Conservation (phyloP, 2,329 filamentous ascomycete species). For the Diplodia sapinea region DNA sequence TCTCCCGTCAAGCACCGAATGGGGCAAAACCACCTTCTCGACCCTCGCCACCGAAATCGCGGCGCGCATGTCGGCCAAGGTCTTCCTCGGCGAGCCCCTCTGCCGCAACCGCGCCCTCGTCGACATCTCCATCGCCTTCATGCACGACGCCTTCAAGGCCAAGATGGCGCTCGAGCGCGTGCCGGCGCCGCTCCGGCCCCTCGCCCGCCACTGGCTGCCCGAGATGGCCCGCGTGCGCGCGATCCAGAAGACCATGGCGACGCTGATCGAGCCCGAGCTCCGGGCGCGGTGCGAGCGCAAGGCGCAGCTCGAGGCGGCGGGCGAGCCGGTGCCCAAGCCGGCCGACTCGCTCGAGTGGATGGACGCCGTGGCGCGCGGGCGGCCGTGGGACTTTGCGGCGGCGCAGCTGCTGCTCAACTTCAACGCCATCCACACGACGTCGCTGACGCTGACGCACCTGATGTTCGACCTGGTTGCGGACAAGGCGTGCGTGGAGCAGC, state of each 20-base stretch:
- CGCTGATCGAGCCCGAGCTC: constrained; percentile 46
- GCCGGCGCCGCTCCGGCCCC: constrained; percentile 44
- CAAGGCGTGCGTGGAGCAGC: constrained; percentile 37
- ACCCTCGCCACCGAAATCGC: constrained; percentile 43
- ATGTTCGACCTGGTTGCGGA: constrained; percentile 37
- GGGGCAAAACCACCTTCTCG: constrained; percentile 35
- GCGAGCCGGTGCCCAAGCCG: constrained; percentile 36
- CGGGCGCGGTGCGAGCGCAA: constrained; percentile 35
- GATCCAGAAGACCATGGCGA: constrained; percentile 41
- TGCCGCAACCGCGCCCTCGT: constrained; percentile 51
- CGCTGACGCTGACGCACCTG: constrained; percentile 37
- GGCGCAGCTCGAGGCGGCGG: constrained; percentile 33
- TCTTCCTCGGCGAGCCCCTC: constrained; percentile 49
- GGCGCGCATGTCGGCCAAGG: constrained; percentile 48
- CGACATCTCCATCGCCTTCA: constrained; percentile 43
- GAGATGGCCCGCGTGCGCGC: constrained; percentile 42
- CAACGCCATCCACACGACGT: constrained; percentile 37
- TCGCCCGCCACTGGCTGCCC: constrained; percentile 44
- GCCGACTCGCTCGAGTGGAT: constrained; percentile 38
- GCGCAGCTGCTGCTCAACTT: constrained; percentile 34
- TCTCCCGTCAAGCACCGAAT: constrained; percentile 14
- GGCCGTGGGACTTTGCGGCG: constrained; percentile 28
- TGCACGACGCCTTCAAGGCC: constrained; percentile 44
- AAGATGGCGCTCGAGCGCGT: constrained; percentile 43
- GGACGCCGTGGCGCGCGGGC: constrained; percentile 35